phyloP scores from a whole-genome alignment of 306 rosid genomes.

The Oemleria cerasiformis region DNA sequence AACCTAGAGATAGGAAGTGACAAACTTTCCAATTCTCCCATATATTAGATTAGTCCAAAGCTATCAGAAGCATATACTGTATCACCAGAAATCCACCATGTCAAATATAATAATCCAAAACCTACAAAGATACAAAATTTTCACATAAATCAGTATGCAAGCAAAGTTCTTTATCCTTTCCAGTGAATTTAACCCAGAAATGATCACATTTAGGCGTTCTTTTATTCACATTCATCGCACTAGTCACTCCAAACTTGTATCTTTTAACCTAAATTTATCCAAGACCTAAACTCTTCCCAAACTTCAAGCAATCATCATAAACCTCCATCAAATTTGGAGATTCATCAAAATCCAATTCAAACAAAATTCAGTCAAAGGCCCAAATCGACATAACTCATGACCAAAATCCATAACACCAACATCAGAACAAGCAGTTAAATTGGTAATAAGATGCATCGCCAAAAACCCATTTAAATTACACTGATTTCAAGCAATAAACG shows the following conservation, averaged over 20 bases:
- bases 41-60: neutral
- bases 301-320: neutral
- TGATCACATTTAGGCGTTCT: neutral
- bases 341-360: neutral
- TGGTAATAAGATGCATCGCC: neutral
- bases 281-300: neutral
- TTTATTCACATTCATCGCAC: neutral
- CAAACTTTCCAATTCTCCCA: neutral
- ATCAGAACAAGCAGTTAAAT: neutral
- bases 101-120: neutral
- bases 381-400: neutral
- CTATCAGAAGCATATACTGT: neutral
- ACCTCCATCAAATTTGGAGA: neutral
- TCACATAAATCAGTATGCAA: neutral
- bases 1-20: neutral
- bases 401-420: neutral
- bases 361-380: neutral
- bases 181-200: neutral
- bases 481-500: neutral
- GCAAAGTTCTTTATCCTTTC: neutral
- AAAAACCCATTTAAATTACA: constrained; percentile 15
- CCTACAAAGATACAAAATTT: neutral
- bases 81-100: neutral
- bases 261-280: neutral
- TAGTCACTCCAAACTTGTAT: neutral